Percentiles rank a stretch among this genome's conserved stretches.
These are phyloP conservation scores for Phytophthora podocarpi DNA, from an alignment of 352 stramenopile genomes.

Conservation along the genomic window DNA sequence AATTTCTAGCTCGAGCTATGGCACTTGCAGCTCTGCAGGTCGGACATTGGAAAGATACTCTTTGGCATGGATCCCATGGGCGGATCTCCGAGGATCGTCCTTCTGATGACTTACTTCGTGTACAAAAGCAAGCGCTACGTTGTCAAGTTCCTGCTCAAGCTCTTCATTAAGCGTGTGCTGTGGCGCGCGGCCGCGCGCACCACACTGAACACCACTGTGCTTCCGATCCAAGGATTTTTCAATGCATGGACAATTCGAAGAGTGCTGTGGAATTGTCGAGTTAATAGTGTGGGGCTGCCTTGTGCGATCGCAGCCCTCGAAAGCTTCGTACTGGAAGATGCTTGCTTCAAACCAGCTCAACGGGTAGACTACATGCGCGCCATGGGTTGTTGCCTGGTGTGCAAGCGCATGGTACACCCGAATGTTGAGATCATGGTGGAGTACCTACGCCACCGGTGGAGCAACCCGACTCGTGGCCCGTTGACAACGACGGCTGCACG, in stretches of 20 bases:
- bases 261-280: slow-evolving; percentile 53
- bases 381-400: slow-evolving; percentile 49
- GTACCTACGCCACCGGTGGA: slow-evolving; percentile 46
- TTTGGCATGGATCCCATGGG: slow-evolving; percentile 64
- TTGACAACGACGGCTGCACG: slow-evolving; percentile 30
- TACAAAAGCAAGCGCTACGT: slow-evolving; percentile 62
- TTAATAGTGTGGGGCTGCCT: slow-evolving; percentile 55
- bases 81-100: slow-evolving; percentile 42
- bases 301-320: slow-evolving; percentile 27
- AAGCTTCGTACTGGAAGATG: slow-evolving; percentile 16
- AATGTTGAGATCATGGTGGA: slow-evolving; percentile 68
- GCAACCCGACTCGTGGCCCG: slow-evolving; percentile 44
- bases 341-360: slow-evolving; percentile 40
- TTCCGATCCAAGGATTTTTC: slow-evolving; percentile 53
- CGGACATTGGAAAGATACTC: slow-evolving; percentile 41
- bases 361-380: slow-evolving; percentile 58
- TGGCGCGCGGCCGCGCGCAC: slow-evolving; percentile 52
- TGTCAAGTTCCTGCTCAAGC: slow-evolving; percentile 61
- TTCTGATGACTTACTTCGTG: slow-evolving; percentile 46
- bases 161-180: slow-evolving; percentile 58
- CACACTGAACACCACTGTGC: slow-evolving; percentile 44
- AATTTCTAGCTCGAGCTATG: slow-evolving; percentile 54
- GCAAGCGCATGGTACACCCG: slow-evolving; percentile 53
- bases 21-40: slow-evolving; percentile 54
- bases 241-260: slow-evolving; percentile 52